phyloP scores from a whole-genome alignment of 2,329 filamentous ascomycete genomes.

The Neofusicoccum sp. region DNA sequence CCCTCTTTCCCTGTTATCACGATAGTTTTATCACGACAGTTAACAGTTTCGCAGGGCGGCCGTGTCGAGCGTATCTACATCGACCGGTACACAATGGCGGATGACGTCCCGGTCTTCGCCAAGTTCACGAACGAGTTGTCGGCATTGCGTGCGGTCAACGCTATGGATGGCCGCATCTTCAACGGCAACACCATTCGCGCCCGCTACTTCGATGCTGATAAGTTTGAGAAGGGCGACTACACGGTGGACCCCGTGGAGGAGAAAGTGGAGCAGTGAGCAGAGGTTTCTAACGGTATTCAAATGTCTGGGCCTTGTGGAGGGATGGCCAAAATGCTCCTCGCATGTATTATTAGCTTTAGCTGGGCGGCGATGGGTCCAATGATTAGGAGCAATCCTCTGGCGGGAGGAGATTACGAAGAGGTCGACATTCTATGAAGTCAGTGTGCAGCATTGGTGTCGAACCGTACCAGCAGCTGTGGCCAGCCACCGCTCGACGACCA shows the following conservation, averaged over 20 bases:
- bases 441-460: too few species aligned
- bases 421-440: too few species aligned
- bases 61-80: slow-evolving; percentile 80
- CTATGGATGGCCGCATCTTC: slow-evolving; percentile 83
- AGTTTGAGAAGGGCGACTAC: slow-evolving; percentile 58
- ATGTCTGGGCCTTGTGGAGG: too few species aligned
- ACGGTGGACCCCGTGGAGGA: background rate
- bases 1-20: slow-evolving; percentile 17
- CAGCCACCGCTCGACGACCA: too few species aligned
- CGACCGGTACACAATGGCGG: slow-evolving; percentile 57
- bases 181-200: slow-evolving; percentile 84
- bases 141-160: slow-evolving; percentile 87
- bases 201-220: slow-evolving; percentile 78
- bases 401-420: too few species aligned
- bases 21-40: slow-evolving; percentile 23
- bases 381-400: too few species aligned
- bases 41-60: slow-evolving; percentile 64
- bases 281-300: background rate
- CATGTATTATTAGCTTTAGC: too few species aligned
- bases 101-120: slow-evolving; percentile 75
- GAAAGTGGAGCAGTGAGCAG: background rate
- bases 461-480: too few species aligned
- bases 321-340: too few species aligned
- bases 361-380: too few species aligned
- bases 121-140: slow-evolving; percentile 87